These are phyloP conservation scores for Poterioochromonas sp. DNA, from an alignment of 352 stramenopile genomes.

Conservation along the genomic window DNA sequence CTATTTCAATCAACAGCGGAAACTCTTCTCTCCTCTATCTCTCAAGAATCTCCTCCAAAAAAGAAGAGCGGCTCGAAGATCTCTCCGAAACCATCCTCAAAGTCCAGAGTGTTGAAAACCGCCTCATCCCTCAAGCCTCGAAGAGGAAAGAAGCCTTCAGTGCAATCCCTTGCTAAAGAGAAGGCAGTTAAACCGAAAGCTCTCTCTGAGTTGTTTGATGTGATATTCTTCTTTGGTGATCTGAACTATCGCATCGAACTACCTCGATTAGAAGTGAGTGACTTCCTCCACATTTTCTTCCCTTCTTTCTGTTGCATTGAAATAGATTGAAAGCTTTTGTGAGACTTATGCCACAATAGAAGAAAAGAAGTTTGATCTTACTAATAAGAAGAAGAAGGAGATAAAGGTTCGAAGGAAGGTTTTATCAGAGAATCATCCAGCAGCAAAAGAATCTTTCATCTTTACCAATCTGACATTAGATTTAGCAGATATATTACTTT, in stretches of 20 bases:
- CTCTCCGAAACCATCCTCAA: too few relatives aligned
- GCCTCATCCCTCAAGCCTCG: too few relatives aligned
- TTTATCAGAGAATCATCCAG: background rate
- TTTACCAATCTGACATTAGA: constrained; percentile 7
- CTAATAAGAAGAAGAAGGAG: background rate
- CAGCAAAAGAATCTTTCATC: background rate
- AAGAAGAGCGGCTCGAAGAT: too few relatives aligned
- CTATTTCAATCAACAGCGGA: too few relatives aligned
- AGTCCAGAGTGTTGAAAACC: too few relatives aligned
- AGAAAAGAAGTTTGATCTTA: background rate
- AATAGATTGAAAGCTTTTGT: constrained; percentile 2
- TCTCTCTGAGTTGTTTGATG: constrained; percentile 51
- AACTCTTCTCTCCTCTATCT: too few relatives aligned
- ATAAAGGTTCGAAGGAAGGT: background rate
- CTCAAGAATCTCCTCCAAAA: too few relatives aligned
- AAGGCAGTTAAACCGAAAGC: too few relatives aligned
- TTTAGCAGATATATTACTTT: constrained; percentile 61
- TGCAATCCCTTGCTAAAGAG: too few relatives aligned
- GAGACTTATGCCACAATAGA: background rate
- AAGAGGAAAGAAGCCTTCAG: too few relatives aligned
- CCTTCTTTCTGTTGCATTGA: background rate
- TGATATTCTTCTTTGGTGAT: constrained; percentile 76
- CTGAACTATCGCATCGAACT: constrained; percentile 77
- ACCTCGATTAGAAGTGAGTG: background rate
- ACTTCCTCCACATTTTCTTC: background rate